phyloP scores from a whole-genome alignment of 495 filamentous ascomycete genomes.

The Trichoderma asperelloides region DNA sequence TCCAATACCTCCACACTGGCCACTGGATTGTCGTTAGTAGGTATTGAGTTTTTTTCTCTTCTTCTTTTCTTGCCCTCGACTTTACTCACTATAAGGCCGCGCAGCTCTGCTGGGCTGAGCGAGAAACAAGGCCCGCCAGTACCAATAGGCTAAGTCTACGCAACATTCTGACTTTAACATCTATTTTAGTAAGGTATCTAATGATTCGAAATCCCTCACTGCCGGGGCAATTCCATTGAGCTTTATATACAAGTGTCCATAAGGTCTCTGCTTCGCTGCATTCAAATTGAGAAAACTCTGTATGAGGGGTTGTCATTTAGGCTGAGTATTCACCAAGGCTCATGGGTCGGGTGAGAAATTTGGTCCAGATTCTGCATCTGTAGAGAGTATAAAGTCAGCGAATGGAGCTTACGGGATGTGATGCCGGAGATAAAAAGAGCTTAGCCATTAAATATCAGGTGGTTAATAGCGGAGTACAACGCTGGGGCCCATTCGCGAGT shows the following conservation, averaged over 20 bases:
- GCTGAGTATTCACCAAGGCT: background rate
- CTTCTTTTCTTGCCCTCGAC: background rate
- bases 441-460: background rate
- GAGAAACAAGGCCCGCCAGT: background rate
- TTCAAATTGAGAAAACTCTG: background rate
- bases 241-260: background rate
- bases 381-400: background rate
- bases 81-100: background rate
- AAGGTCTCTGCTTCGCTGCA: no score
- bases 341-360: background rate
- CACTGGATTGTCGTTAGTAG: background rate
- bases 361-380: background rate
- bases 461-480: background rate
- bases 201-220: no score
- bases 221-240: background rate
- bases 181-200: background rate
- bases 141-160: background rate
- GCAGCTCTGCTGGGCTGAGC: background rate
- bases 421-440: background rate
- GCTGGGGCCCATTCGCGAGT: background rate
- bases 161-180: background rate
- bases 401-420: background rate
- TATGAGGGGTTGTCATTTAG: background rate
- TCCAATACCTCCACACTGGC: background rate
- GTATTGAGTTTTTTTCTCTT: background rate